Base-by-base conservation (phyloP, 1,284 basidiomycete species). In the Binderoboletus segoi region DNA sequence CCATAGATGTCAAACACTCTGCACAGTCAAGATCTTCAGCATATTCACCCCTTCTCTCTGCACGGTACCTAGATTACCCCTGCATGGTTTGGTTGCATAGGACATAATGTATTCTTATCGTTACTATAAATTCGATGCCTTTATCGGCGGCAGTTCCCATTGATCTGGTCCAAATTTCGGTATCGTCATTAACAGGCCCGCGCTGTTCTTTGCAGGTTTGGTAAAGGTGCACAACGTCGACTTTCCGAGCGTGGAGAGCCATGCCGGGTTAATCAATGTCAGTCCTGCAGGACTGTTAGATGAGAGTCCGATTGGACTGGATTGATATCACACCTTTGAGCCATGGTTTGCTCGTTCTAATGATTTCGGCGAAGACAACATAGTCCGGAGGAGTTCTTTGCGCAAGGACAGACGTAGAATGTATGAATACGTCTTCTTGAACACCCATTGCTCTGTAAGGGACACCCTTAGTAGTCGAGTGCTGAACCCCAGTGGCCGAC, bases 361-460 rank as follows among this genome's bases (percentile, higher is more conserved):
- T 81, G 8, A 95, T 76, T 67, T 98, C 96, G 53, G 88, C 83
- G 71, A 86, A 99, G 30, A 94, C 85, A 50, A 99, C 66, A 73
- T 89, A 98, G 51, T 96, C 92, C 1, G 96, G 94, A 3, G 97
- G 94, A 7, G 86, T 63, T 23, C 65, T 61, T 63, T 84, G 82
- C 62, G 86, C 88, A 21, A 98, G 75, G 13, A 90, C 80, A 15
- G 93, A 96, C 1, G 90, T 91, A 0, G 94, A 93, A 71, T 99
- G 96, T 57, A 99, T 89, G 73, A 85, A 99, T 2, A 96, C 92
- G 63, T 97, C 93, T 65, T 96, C 93, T 18, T 79, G 65, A 35
- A 98, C 81, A 4, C 92, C 92, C 46, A 96, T 72, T 0, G 94
- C 91, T 57, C 82, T 84, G 73, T 99, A 99, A 0, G 94, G 79